These are phyloP conservation scores for Diophrys sp. DNA, from an alignment of 73 alveolate genomes.

Conservation along the genomic window DNA sequence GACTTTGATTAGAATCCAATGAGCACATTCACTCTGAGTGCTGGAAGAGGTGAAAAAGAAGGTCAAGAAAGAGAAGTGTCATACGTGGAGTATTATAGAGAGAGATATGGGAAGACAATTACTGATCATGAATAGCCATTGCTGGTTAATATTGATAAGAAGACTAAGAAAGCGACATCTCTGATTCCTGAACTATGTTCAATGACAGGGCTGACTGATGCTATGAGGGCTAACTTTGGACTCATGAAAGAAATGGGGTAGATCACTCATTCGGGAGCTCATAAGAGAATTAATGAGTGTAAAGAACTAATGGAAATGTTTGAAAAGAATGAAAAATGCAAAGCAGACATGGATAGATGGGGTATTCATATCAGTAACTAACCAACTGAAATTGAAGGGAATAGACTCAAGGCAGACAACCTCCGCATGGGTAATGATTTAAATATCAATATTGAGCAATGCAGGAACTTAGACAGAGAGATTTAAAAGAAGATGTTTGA, in stretches of 20 bases:
- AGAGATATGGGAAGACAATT: constrained; percentile 62
- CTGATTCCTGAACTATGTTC: constrained; percentile 79
- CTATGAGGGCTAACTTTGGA: constrained; percentile 83
- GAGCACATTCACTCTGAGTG: constrained; percentile 63
- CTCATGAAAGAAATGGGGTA: constrained; percentile 86
- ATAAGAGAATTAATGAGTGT: constrained; percentile 79
- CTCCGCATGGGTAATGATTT: constrained; percentile 49
- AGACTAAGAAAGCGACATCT: constrained; percentile 28
- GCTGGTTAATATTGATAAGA: constrained; percentile 46
- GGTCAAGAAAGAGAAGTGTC: constrained; percentile 56
- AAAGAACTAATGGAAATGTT: constrained; percentile 70
- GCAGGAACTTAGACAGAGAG: constrained; percentile 48
- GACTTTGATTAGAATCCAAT: constrained; percentile 70
- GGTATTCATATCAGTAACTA: constrained; percentile 26
- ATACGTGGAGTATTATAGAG: constrained; percentile 60
- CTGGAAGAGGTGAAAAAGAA: constrained; percentile 18
- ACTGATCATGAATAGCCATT: constrained; percentile 66
- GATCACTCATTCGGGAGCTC: constrained; percentile 81
- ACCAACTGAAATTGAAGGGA: constrained; percentile 36
- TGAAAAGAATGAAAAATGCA: constrained; percentile 33
- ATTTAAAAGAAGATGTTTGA: constrained; percentile 59
- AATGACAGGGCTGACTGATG: constrained; percentile 95
- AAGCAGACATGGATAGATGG: constrained; percentile 44
- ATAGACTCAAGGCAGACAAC: constrained; percentile 40
- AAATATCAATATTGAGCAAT: neutral